Evolutionary conservation across 2,329 filamentous ascomycete genomes (phyloP), one percentile per base, ranked within the genome.

Genomic region (Dryadomyces sulphureus): DNA sequence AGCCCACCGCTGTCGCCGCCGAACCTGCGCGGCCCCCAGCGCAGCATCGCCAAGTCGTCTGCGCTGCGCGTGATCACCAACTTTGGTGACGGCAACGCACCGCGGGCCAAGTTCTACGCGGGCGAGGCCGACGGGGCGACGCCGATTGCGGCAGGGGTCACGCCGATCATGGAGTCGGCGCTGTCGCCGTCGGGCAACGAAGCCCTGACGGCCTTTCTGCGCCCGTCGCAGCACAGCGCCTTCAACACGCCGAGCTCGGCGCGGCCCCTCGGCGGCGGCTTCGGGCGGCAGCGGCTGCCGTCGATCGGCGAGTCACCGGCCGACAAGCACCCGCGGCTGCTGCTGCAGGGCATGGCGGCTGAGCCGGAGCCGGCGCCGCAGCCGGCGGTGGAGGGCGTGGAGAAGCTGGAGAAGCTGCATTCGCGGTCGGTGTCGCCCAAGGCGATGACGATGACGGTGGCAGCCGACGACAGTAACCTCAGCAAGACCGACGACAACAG

Each of bases 61-160:
- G 79, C 90, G 0, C 68, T 96, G 49, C 94, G 93, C 60, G 74
- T 96, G 2, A 93, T 96, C 55, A 96, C 92, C 0, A 81, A 84
- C 0, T 96, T 98, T 56, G 83, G 79, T 7, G 76, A 79, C 41
- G 68, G 69, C 40, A 65, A 65, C 5, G 66, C 68, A 20, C 27
- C 39, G 11, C 79, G 81, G 50, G 76, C 79, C 45, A 79, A 77
- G 61, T 79, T 85, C 63, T 77, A 80, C 54, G 65, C 68, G 0
- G 60, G 66, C 35, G 65, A 61, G 43, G 50, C 69, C 34, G 50
- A 70, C 32, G 74, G 74, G 8, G 68, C 68, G 53, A 94, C 88
- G 0, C 88, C 88, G 0, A 82, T 88, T 53, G 84, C 84, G 9
- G 80, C 79, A 1, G 86, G 83, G n/a, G 75, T 84, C 1, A 96